phyloP scores from a whole-genome alignment of 2,329 filamentous ascomycete species.

The Ophiocordyceps camponoti-rufipedis region DNA sequence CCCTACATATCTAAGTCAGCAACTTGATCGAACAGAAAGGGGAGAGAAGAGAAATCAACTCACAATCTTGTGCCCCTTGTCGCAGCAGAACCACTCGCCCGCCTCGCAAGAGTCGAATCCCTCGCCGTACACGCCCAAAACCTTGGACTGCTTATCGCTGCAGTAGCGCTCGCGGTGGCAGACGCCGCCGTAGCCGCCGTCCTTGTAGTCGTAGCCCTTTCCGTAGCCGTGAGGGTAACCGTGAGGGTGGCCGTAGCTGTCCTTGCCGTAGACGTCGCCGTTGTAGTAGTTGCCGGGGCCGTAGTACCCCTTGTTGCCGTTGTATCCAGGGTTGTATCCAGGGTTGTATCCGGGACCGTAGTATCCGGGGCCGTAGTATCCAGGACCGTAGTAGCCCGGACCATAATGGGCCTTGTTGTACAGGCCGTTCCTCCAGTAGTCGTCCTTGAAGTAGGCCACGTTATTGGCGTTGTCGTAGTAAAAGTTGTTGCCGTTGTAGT shows the following conservation, averaged over 20 bases:
- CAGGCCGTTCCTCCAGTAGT: background rate
- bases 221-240: background rate
- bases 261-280: background rate
- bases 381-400: background rate
- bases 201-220: background rate
- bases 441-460: background rate
- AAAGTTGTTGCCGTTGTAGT: background rate
- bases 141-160: background rate
- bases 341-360: background rate
- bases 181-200: background rate
- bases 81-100: background rate
- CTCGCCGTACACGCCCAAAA: background rate
- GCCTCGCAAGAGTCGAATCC: background rate
- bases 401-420: background rate
- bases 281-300: background rate
- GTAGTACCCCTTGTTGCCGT: background rate
- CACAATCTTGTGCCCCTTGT: background rate
- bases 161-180: background rate
- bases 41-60: background rate
- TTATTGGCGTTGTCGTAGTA: background rate
- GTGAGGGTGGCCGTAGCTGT: background rate
- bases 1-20: background rate
- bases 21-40: too few species aligned
- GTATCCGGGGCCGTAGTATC: background rate
- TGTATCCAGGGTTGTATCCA: background rate